Conservation (phyloP, 345 rosid species). For the Syzygium aqueum region DNA sequence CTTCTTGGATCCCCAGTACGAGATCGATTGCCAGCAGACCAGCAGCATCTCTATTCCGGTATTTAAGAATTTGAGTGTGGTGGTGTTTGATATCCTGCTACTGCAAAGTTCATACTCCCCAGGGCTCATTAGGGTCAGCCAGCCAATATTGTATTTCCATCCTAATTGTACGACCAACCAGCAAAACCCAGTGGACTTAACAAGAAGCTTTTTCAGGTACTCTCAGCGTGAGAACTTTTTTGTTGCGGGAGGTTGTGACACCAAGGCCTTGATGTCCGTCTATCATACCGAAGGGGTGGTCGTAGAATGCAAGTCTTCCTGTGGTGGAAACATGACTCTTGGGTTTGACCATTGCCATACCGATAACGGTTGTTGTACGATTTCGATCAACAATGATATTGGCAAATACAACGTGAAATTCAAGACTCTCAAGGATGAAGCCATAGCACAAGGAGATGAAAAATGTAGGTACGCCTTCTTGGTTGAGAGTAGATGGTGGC, state of each 20-base stretch:
- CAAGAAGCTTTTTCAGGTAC: neutral
- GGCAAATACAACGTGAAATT: neutral
- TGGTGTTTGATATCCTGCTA: neutral
- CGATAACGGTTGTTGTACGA: neutral
- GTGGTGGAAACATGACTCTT: neutral
- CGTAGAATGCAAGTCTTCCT: neutral
- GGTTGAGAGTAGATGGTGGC: neutral
- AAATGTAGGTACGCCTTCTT: neutral
- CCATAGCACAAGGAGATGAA: neutral
- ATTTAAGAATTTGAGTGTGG: neutral
- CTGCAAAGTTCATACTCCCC: rapidly evolving
- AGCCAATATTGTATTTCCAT: neutral
- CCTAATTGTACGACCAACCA: neutral
- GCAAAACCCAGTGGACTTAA: neutral
- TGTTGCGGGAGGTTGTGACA: neutral
- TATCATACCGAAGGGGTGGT: neutral
- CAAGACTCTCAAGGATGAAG: neutral
- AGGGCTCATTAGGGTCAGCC: neutral
- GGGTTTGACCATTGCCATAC: neutral
- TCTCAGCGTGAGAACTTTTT: neutral
- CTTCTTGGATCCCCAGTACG: neutral
- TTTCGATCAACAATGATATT: neutral
- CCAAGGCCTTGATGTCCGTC: rapidly evolving
- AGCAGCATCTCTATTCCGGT: neutral
- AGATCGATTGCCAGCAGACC: neutral